Base-by-base conservation (phyloP, 1,139 yeast genomes). In the Hyphopichia fennica region DNA sequence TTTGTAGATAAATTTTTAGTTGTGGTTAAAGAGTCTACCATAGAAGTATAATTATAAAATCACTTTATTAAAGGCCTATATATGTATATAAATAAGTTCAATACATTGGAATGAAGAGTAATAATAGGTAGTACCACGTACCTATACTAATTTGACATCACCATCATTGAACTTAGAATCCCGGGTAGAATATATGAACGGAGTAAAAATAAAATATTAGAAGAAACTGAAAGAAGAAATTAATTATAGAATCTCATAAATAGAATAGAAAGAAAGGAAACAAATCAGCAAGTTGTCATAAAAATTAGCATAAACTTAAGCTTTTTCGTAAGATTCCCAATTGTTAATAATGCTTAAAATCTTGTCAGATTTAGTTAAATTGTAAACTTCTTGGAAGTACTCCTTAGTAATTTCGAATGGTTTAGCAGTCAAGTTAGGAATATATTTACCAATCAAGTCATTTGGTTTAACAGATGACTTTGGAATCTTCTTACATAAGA, bases 341-440 rank as follows among this genome's bases (percentile, higher is more conserved):
- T 90, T 89, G 51, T 93, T 97, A 56, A 93, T 73, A 56, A 93
- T 87, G 44, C 77, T 75, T 77, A 89, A 89, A 62, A 95, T 87
- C 80, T 88, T 90, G 40, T 89, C 96, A 43, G 96, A 87, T 40
- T 87, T 84, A 36, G 99, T 93, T 69, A 93, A 80, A 46, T 84
- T 79, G 67, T 91, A 95, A 43, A 95, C 99, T 58, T 89, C 96
- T 75, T 93, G 85, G 76, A 93, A 93, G 75, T 93, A 93, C 66
- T 91, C 98, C 76, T 88, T 93, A 36, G 98, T 86, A 54, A 93
- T 84, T 69, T 87, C 84, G 66, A 93, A 93, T 55, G 99, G 99
- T 72, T 84, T 89, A 50, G 99, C 99, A 50, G 99, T 95, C 79
- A 93, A 83, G 77, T 93, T 93, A 53, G 99, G 99, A 77, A 93